Conservation (phyloP, 139 green algal species). For the Limnomonas spitsbergensis region DNA sequence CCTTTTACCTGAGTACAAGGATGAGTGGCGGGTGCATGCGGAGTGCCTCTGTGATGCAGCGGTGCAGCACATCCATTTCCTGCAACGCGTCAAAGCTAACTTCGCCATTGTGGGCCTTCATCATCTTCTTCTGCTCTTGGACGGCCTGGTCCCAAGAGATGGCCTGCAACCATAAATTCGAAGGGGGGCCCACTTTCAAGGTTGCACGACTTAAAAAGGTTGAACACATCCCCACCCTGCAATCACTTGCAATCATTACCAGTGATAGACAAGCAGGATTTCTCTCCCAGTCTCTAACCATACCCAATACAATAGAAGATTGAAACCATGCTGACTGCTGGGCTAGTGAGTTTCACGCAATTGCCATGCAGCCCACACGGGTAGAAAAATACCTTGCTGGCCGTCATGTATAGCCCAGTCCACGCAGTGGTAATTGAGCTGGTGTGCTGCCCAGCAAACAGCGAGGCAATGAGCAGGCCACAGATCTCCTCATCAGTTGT, state of each 20-base stretch:
- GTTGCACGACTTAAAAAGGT: too few species aligned
- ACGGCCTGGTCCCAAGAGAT: constrained; percentile 38
- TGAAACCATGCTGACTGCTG: too few species aligned
- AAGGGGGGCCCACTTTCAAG: too few species aligned
- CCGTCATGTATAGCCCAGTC: constrained; percentile 80
- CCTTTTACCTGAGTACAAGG: constrained; percentile 92
- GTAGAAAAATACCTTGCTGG: constrained; percentile 50
- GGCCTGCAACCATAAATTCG: too few species aligned
- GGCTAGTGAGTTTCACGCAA: too few species aligned
- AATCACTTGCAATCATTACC: too few species aligned
- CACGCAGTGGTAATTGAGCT: constrained; percentile 90
- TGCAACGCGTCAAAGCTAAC: constrained; percentile 81
- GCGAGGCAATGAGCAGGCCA: constrained; percentile 93
- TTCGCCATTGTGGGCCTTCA: constrained; percentile 67
- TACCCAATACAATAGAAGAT: too few species aligned
- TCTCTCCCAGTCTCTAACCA: too few species aligned
- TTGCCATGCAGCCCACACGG: too few species aligned
- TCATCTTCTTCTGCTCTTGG: constrained; percentile 74
- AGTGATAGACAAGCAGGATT: too few species aligned
- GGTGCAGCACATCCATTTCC: constrained; percentile 89
- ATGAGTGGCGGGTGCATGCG: constrained; percentile 94
- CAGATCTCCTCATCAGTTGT: constrained; percentile 90
- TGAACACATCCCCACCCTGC: too few species aligned
- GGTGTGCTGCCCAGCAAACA: constrained; percentile 98
- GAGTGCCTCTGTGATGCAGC: constrained; percentile 83